Conservation (phyloP, 192 early-diverging fungal genomes). For the Linnemannia exigua region DNA sequence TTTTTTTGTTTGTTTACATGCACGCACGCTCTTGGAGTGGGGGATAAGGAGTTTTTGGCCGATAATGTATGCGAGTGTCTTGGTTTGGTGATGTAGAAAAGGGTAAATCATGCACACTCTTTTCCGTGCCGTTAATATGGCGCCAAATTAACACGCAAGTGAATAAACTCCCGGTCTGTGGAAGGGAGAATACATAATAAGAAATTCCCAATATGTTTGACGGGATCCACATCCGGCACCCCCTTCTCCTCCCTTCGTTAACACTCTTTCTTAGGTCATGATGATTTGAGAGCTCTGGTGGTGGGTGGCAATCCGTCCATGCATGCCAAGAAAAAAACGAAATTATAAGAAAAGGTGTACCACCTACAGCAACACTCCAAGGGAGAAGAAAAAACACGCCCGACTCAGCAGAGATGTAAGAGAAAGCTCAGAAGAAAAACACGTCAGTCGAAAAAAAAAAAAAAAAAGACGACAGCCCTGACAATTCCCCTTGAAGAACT, state of each 20-base stretch:
- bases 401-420: neutral
- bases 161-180: neutral
- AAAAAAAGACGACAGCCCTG: neutral
- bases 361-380: neutral
- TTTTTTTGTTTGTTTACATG: neutral
- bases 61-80: no score
- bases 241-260: no score
- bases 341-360: conserved; percentile 3
- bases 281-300: conserved; percentile 1
- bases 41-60: no score
- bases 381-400: neutral
- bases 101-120: no score
- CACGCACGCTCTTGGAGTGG: no score
- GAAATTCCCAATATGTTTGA: neutral
- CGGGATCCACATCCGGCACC: conserved; percentile 5
- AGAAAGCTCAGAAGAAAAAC: neutral
- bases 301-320: neutral
- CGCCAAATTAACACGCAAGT: no score
- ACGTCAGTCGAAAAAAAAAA: neutral
- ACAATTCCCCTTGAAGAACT: no score
- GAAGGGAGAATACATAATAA: no score
- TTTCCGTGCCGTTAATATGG: no score
- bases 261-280: neutral
- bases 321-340: neutral
- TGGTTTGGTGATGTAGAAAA: no score